Conservation (phyloP, 2,329 filamentous ascomycete species). For the Arthrocladium fulminans region DNA sequence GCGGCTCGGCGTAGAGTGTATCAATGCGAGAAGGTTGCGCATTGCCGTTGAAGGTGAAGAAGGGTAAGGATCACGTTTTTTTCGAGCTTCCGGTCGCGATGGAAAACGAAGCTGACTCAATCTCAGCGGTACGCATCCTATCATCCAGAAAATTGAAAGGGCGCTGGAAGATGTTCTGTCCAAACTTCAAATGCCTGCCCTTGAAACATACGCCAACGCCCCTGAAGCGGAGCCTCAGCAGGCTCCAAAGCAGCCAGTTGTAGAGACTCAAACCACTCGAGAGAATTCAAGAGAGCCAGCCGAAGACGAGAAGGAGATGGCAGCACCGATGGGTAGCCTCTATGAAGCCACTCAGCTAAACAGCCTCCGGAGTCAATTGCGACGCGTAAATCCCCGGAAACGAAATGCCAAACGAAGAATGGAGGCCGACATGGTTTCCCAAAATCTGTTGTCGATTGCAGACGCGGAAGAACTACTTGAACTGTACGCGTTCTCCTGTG, state of each 20-base stretch:
- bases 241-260: constrained; percentile 2
- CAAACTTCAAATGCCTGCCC: constrained; percentile 19
- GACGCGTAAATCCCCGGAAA: constrained; percentile 17
- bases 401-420: constrained; percentile 20
- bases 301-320: constrained; percentile 30
- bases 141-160: constrained; percentile 19
- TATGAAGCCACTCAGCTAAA: constrained; percentile 46
- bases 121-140: constrained; percentile 16
- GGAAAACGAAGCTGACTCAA: not conserved
- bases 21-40: constrained; percentile 20
- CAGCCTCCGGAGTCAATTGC: constrained; percentile 18
- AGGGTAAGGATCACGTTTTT: constrained; percentile 1
- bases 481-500: constrained; percentile 8
- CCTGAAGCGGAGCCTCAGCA: not conserved
- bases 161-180: constrained; percentile 21
- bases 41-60: constrained; percentile 20
- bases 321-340: constrained; percentile 45
- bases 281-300: constrained; percentile 22
- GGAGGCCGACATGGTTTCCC: constrained; percentile 20
- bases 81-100: too few species aligned
- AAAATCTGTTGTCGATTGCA: constrained; percentile 15
- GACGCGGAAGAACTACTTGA: constrained; percentile 21
- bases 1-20: constrained; percentile 20
- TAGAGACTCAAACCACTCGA: constrained; percentile 17
- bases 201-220: constrained; percentile 16